A percentile compares a stretch with the other conserved stretches of the same genome.
Conservation (phyloP, 1,284 basidiomycete genomes). For the Moniliophthora roreri region DNA sequence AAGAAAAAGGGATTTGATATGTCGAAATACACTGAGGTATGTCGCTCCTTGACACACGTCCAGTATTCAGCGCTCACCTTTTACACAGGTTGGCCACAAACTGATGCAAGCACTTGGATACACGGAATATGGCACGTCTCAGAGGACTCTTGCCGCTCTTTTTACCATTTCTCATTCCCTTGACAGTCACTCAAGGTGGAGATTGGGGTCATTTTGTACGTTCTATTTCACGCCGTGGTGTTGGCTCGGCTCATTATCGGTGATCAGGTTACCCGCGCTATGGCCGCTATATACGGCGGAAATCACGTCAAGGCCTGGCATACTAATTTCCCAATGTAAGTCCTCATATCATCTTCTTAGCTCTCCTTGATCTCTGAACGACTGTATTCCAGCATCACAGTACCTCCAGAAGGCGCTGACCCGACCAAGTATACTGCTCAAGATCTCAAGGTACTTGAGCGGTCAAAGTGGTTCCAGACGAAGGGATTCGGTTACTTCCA, state of each 20-base stretch:
- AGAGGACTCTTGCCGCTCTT: no score
- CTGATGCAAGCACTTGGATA: constrained; percentile 48
- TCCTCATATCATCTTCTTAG: no score
- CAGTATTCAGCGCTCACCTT: background rate
- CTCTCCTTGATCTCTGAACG: no score
- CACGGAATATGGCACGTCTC: constrained; percentile 36
- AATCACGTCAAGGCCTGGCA: constrained; percentile 30
- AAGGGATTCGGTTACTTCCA: constrained; percentile 28
- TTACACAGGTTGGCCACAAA: constrained; percentile 39
- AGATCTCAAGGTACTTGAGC: constrained; percentile 24
- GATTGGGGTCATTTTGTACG: constrained; percentile 43
- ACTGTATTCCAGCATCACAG: constrained; percentile 16
- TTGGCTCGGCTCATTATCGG: background rate
- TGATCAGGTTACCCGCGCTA: constrained; percentile 30
- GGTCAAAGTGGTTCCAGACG: constrained; percentile 17
- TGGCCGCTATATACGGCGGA: constrained; percentile 38
- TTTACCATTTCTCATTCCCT: background rate
- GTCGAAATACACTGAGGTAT: constrained; percentile 36
- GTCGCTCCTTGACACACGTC: constrained; percentile 1
- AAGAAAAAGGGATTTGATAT: constrained; percentile 29
- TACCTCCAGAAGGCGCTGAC: background rate
- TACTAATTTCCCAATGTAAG: constrained; percentile 18
- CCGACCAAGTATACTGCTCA: constrained; percentile 13
- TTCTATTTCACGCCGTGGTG: constrained; percentile 1
- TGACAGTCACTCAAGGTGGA: constrained; percentile 43